Conservation (phyloP, 2,329 filamentous ascomycete species). For the Biscogniauxia marginata region DNA sequence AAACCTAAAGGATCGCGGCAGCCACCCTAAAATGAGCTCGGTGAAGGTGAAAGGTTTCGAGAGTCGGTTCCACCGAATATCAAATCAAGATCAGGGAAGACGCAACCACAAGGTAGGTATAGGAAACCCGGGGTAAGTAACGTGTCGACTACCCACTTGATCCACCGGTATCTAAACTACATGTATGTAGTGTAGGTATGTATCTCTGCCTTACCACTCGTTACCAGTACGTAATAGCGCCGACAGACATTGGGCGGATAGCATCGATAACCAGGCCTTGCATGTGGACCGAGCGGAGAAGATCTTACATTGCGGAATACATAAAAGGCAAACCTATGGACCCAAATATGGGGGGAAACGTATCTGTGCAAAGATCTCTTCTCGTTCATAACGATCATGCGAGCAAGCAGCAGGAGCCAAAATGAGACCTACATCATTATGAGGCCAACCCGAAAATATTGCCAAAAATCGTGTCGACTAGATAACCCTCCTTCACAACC, state of each 20-base stretch:
- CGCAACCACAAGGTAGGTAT: background rate
- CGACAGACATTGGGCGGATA: background rate
- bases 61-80: background rate
- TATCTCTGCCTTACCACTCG: background rate
- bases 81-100: background rate
- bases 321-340: background rate
- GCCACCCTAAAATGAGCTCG: background rate
- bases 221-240: background rate
- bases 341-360: background rate
- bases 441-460: background rate
- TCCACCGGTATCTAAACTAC: too few species aligned
- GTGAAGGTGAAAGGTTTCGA: background rate
- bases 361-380: background rate
- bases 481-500: too few species aligned
- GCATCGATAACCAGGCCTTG: background rate
- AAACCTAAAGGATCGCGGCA: background rate
- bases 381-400: background rate
- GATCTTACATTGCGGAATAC: background rate
- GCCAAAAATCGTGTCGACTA: too few species aligned
- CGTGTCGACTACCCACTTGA: background rate
- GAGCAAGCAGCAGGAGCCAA: background rate
- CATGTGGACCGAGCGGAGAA: background rate
- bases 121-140: background rate
- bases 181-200: too few species aligned
- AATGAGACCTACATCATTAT: background rate